Evolutionary conservation across 768 basidiomycete species (phyloP), one percentile per base, ranked within the genome.

Genomic region (Amanita exitialis): DNA sequence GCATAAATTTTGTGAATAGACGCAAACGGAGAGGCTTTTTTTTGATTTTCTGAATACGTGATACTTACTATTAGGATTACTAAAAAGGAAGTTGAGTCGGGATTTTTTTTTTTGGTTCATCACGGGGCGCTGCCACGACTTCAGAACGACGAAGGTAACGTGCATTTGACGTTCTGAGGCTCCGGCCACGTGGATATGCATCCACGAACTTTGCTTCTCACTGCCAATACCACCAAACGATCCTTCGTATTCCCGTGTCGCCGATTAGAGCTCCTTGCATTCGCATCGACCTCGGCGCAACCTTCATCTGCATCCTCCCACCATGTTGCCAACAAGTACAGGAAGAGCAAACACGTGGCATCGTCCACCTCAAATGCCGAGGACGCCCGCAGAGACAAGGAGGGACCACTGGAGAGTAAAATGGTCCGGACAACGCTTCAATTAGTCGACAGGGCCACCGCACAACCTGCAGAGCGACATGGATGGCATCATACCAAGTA

Each of bases 401-500:
- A 38, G 39, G 20, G 27, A 16, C 13, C 10, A 5, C 18, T 16
- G 15, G 18, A 13, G 6, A 20, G 21, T 25, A 30, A 49, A 18
- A 41, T 49, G 49, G 2, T 25, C 3, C 38, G 16, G 21, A 21
- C 7, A 0, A 42, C 49, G 13, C 13, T 41, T n/a, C 25, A 18
- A 4, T 16, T 48, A 5, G 25, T 38, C 25, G 35, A n/a, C 10
- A 49, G 34, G 30, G 39, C 49, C 12, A 15, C 38, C 15, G 15
- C 41, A 7, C 12, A 18, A 8, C n/a, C 28, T 5, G 10, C 49
- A 6, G 30, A 32, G 13, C 42, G 42, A 0, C 28, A 44, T 36
- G 50, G 50, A 10, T 77, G 74, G 74, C 64, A 57, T 39, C 61
- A 66, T 51, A 67, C 59, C 3, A 59, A 54, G 44, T 61, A 62